Base-by-base conservation (phyloP, 139 green algal genomes). In the Micractinium sp. region DNA sequence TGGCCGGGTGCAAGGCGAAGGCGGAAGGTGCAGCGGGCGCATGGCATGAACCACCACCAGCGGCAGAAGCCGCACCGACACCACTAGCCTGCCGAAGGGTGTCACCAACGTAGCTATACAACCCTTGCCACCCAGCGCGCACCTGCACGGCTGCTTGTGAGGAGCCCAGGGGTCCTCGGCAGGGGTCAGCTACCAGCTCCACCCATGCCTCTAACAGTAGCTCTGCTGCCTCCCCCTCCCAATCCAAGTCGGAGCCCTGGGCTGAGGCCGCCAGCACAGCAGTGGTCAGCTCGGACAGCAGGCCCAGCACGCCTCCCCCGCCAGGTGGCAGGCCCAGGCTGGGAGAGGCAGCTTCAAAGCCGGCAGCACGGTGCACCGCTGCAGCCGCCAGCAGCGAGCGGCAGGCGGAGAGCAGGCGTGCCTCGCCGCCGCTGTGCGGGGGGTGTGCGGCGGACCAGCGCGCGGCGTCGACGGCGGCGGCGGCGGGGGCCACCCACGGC, bases 361-460 rank as follows among this genome's bases (percentile, higher is more conserved):
- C 91, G 27, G 85, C 63, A 0, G 88, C 76, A 1, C 88, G 82
- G 91, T 94, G 92, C 33, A 91, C 89, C 16, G 67, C 56, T 3
- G 91, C 92, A 9, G 87, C 91, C 25, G 92, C 88, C 38, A 91
- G 89, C 77, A 92, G 81, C 35, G 38, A 61, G 33, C 92, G 93
- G 93, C 93, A 96, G 5, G 92, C 95, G 67, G 98, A 95, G 53
- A 96, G 63, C 66, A 98, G 89, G 80, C 94, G 79, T 19, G 56
- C 56, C n/a, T 87, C 89, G 81, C 95, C 93, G 60, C 93, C 89
- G 4, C 86, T 89, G 18, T 85, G 60, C 19, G 84, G 87, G 36
- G 93, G 94, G 56, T 71, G 56, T n/a, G 67, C 38, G 15, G 83
- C 83, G 2, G 83, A 63, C 33, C n/a, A 63, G 25, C 63, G 63